Evolutionary conservation across 2,329 filamentous ascomycete genomes (phyloP).

Genomic region (Aspergillus puulaauensis): DNA sequence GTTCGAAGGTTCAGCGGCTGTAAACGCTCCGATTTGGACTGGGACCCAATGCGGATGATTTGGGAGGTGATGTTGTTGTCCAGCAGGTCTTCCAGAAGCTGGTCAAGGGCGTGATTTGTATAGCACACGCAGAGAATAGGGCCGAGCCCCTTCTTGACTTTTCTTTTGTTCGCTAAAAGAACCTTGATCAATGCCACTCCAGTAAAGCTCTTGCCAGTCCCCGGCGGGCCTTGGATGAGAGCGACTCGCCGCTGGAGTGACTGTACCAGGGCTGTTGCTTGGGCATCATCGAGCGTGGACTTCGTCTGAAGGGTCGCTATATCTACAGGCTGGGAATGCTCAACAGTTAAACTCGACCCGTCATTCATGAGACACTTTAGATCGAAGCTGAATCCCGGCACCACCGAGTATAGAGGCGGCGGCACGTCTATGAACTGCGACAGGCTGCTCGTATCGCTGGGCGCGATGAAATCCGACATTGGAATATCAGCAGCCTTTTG

Average conservation of each 20-base stretch:
- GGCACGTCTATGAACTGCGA: conserved; percentile 20
- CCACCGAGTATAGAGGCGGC: conserved; percentile 54
- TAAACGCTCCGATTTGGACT: conserved; percentile 56
- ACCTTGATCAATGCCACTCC: conserved; percentile 31
- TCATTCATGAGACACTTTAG: conserved; percentile 28
- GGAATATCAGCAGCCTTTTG: conserved; percentile 46
- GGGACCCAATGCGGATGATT: conserved; percentile 63
- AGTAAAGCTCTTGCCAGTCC: conserved; percentile 29
- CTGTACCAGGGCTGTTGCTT: conserved; percentile 19
- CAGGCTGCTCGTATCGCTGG: conserved; percentile 27
- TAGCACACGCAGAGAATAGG: conserved; percentile 52
- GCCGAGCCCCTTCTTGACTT: conserved; percentile 30
- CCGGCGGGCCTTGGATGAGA: conserved; percentile 30
- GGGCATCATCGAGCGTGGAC: conserved; percentile 22
- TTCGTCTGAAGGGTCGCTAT: conserved; percentile 16
- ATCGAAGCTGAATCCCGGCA: conserved; percentile 50
- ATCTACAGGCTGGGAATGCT: conserved; percentile 13
- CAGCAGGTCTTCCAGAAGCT: conserved; percentile 61
- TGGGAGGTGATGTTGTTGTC: conserved; percentile 31
- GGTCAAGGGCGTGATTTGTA: conserved; percentile 57
- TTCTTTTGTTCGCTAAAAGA: conserved; percentile 17
- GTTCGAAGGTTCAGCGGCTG: conserved; percentile 51
- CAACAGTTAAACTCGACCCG: conserved; percentile 19
- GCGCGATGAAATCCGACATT: conserved; percentile 47
- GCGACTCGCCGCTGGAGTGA: conserved; percentile 19